A percentile compares a stretch with the other conserved stretches of the same genome.
Conservation (phyloP, 148 eudicot species). For the Rhododendron griersonianum region DNA sequence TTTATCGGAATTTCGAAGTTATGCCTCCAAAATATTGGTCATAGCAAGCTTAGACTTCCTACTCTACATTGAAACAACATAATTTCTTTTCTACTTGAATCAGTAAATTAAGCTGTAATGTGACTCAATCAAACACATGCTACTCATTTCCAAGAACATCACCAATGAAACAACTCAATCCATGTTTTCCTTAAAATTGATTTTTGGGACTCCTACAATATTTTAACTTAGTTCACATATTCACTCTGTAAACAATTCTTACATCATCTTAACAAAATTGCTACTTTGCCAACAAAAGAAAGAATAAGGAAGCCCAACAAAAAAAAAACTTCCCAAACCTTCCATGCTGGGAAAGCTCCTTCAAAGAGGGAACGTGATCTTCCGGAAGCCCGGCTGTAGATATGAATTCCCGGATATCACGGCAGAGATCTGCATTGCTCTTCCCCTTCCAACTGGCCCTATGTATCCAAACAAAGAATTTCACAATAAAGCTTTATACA, state of each 20-base stretch:
- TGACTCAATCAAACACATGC: background rate
- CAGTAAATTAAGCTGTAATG: background rate
- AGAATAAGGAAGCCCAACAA: background rate
- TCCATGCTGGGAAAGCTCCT: too few relatives aligned
- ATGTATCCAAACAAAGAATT: too few relatives aligned
- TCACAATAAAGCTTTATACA: too few relatives aligned
- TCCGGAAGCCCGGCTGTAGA: too few relatives aligned
- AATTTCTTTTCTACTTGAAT: background rate
- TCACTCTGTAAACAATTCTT: background rate
- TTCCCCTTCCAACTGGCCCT: too few relatives aligned
- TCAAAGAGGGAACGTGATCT: too few relatives aligned
- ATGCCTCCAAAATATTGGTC: background rate
- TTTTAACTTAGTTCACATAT: conserved; percentile 4
- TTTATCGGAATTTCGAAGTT: background rate
- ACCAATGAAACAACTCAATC: background rate
- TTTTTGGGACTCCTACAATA: background rate
- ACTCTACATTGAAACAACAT: background rate
- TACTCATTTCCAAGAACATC: background rate
- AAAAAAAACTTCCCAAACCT: background rate
- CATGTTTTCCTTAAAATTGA: background rate
- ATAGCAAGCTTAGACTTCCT: background rate
- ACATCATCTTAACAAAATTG: background rate
- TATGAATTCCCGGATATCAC: too few relatives aligned
- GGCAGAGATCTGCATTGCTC: too few relatives aligned
- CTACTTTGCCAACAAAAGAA: background rate